Evolutionary conservation across 345 rosid species (phyloP), one percentile per base, ranked within the genome.

Genomic region (Lumnitzera racemosa): DNA sequence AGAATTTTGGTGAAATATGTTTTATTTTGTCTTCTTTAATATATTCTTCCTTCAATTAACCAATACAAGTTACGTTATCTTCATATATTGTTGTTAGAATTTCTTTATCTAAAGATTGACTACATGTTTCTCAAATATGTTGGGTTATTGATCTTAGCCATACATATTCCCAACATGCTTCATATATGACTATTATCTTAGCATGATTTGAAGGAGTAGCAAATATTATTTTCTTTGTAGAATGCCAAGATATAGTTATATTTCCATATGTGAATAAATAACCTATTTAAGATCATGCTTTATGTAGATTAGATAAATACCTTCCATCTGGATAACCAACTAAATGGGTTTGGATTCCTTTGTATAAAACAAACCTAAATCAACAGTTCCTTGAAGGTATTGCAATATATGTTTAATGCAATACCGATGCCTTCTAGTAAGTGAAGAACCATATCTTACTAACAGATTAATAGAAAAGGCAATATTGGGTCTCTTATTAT

Each of bases 161-260:
- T 15, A 47, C 11, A 7, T 0, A 16, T 58, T 17, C 24, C 20
- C 7, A 9, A 2, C 24, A 43, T 16, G 50, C 50, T 15, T 58
- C 61, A 47, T 58, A 12, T 14, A 58, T 2, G 2, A 31, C 51
- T 13, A 46, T 3, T 2, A 59, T 59, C 24, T 59, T 20, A 47
- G 5, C 47, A 59, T 59, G 36, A 24, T 59, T 59, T 1, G 62
- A 59, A 5, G 52, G 17, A n/a, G 15, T 59, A 46, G 51, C 36
- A 17, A 47, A 31, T 4, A 59, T 17, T 15, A 6, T 59, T 48
- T 59, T 31, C 25, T 47, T 59, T n/a, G 53, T 47, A 8, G 41
- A 59, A 5, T 15, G 15, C n/a, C 4, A 59, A 12, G 53, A 59
- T 17, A 59, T 59, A 41, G 52, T 47, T 3, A 9, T 59, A 9